A percentile compares a stretch with the other conserved stretches of the same genome.
Conservation (phyloP, 139 green algal genomes). For the Edaphochlamys debaryana region DNA sequence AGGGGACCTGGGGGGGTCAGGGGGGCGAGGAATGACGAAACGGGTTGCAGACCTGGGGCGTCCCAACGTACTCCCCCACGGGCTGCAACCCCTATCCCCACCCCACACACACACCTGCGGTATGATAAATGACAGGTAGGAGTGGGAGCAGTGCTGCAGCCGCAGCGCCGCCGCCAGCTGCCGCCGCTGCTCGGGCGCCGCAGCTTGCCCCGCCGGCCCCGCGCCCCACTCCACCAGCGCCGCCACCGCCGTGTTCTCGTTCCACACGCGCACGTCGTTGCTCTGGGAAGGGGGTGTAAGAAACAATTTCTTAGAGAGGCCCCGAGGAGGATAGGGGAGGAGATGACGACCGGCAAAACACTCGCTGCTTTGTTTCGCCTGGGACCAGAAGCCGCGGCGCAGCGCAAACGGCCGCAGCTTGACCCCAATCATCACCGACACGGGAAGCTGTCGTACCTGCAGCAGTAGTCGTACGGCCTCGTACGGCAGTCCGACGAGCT, state of each 20-base stretch:
- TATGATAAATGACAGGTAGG: conserved; percentile 32
- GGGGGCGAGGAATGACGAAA: too few relatives aligned
- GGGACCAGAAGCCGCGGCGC: too few relatives aligned
- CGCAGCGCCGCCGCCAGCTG: conserved; percentile 16
- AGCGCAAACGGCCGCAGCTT: too few relatives aligned
- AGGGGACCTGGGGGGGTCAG: conserved; percentile 21
- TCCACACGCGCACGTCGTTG: conserved; percentile 15
- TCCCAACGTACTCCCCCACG: neutral
- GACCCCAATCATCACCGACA: too few relatives aligned
- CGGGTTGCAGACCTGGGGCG: neutral
- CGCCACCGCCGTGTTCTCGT: conserved; percentile 37
- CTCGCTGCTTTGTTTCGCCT: too few relatives aligned
- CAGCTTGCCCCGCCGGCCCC: neutral
- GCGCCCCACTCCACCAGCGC: conserved; percentile 34
- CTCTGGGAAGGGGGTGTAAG: conserved; percentile 1
- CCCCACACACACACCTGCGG: conserved; percentile 2
- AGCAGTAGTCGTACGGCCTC: conserved; percentile 30
- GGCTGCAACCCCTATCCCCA: neutral
- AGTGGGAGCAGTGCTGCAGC: conserved; percentile 43
- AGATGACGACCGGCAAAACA: too few relatives aligned
- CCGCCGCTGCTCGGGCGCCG: conserved; percentile 9
- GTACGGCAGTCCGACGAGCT: conserved; percentile 36
- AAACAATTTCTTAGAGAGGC: too few relatives aligned
- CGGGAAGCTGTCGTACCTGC: too few relatives aligned
- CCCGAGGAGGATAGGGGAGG: too few relatives aligned